These are phyloP conservation scores for Ceratocystis huliohia DNA, from an alignment of 2,329 filamentous ascomycete species.

Conservation along the genomic window DNA sequence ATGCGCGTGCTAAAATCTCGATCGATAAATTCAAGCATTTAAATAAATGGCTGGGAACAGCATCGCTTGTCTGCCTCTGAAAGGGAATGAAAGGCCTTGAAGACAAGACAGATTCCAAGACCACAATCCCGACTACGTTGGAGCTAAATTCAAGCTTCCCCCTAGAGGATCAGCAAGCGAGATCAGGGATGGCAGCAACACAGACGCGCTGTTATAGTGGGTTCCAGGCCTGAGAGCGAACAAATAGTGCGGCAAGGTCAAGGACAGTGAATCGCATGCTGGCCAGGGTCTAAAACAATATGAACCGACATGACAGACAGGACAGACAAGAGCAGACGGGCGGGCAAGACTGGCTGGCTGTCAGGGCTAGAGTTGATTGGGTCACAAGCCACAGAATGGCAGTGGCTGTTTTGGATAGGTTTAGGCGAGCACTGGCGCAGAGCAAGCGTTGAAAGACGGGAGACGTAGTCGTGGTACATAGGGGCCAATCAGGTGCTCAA, in stretches of 20 bases:
- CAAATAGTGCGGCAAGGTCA: background rate
- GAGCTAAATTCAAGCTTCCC: background rate
- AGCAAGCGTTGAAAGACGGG: too few relatives aligned
- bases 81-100: too few relatives aligned
- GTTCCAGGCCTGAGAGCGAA: background rate
- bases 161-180: slow-evolving; percentile 4
- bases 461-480: too few relatives aligned
- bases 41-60: too few relatives aligned
- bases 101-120: too few relatives aligned
- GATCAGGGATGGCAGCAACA: slow-evolving; percentile 4
- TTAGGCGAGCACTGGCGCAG: background rate
- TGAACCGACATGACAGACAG: background rate
- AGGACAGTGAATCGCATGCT: background rate
- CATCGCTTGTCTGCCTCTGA: too few relatives aligned
- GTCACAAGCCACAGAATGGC: background rate
- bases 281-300: background rate
- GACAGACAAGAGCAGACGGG: too few relatives aligned
- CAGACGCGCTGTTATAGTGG: slow-evolving; percentile 3
- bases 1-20: background rate
- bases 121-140: background rate
- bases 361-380: too few relatives aligned
- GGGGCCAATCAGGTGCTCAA: too few relatives aligned
- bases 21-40: background rate
- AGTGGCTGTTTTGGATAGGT: background rate
- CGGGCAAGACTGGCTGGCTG: too few relatives aligned